phyloP scores from a whole-genome alignment of 805 yeast genomes.

The Metschnikowia hibisci region DNA sequence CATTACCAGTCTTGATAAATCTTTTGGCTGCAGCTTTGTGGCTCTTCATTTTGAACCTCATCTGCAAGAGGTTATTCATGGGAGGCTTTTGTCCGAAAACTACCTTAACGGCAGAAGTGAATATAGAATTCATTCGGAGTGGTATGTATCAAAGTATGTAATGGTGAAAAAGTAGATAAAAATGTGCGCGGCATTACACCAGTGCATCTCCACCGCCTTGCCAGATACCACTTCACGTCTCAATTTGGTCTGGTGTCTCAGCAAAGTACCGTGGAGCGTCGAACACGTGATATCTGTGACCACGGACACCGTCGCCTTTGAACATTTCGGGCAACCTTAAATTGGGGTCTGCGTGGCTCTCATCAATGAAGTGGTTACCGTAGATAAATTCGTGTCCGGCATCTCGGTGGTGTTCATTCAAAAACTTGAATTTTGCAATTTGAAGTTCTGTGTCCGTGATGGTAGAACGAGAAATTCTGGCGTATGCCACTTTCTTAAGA shows the following conservation, averaged over 20 bases:
- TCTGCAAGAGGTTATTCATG: slow-evolving; percentile 29
- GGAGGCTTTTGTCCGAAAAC: slow-evolving; percentile 20
- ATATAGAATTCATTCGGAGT: slow-evolving; percentile 15
- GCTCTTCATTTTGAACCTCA: slow-evolving; percentile 58
- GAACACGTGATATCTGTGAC: slow-evolving; percentile 90
- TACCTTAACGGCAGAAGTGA: slow-evolving; percentile 15
- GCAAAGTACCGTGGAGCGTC: slow-evolving; percentile 85
- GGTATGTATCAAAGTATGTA: neutral
- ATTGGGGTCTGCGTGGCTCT: slow-evolving; percentile 53
- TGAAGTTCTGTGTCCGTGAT: slow-evolving; percentile 97
- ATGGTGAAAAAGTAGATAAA: slow-evolving; percentile 1
- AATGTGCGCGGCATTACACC: slow-evolving; percentile 1
- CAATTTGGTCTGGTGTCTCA: slow-evolving; percentile 15
- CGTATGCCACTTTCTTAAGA: slow-evolving; percentile 85
- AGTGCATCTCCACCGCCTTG: neutral
- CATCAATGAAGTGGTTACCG: slow-evolving; percentile 54
- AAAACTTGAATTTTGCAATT: slow-evolving; percentile 82
- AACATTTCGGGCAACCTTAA: slow-evolving; percentile 75
- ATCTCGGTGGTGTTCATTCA: slow-evolving; percentile 32
- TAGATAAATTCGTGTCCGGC: slow-evolving; percentile 41
- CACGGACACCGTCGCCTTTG: slow-evolving; percentile 89
- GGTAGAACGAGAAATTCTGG: slow-evolving; percentile 86
- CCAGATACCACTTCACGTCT: neutral
- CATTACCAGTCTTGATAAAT: slow-evolving; percentile 70
- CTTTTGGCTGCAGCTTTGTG: slow-evolving; percentile 86